Conservation (phyloP, 2,329 filamentous ascomycete species). For the Colletotrichum cereale region DNA sequence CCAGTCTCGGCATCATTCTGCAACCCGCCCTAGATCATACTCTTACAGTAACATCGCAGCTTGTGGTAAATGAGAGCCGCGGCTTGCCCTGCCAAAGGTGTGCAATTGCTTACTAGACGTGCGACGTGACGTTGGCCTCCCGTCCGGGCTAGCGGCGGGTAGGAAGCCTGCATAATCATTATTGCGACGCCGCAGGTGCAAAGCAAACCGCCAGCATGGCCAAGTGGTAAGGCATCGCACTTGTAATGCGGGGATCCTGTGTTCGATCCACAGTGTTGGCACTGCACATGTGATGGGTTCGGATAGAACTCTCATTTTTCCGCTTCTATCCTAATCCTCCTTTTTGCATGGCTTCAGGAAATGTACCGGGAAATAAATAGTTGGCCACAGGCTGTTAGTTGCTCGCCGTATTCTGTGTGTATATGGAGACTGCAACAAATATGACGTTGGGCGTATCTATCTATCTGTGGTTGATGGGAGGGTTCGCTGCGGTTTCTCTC, state of each 20-base stretch:
- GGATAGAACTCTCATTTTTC: neutral
- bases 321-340: too few species aligned
- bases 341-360: neutral
- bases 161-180: neutral
- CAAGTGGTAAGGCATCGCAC: slow-evolving; percentile 52
- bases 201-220: slow-evolving; percentile 46
- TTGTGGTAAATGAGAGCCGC: neutral
- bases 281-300: neutral
- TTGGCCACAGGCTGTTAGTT: neutral
- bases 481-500: neutral
- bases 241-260: slow-evolving; percentile 52
- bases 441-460: neutral
- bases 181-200: neutral
- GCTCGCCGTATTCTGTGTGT: neutral
- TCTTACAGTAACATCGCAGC: neutral
- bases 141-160: neutral
- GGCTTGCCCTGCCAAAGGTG: neutral
- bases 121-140: neutral
- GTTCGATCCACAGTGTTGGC: slow-evolving; percentile 51
- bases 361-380: neutral
- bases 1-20: neutral
- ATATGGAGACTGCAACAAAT: neutral
- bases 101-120: neutral
- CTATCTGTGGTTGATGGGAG: neutral
- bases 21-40: neutral